Conservation (phyloP, 1,139 yeast species). For the Magnusiomyces suaveolens region DNA sequence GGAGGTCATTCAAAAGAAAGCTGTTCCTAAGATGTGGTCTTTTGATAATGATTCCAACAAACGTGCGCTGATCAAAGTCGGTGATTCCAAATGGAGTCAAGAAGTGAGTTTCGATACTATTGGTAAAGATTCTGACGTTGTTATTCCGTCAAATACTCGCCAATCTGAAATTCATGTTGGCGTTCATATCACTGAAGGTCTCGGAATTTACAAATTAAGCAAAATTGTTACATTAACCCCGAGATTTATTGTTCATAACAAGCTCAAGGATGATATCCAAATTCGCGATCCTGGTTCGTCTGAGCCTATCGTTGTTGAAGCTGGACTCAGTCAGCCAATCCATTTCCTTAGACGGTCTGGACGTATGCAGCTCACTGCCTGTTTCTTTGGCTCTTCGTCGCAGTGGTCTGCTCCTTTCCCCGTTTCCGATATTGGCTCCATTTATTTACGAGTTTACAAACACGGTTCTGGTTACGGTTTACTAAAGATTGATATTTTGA, state of each 20-base stretch:
- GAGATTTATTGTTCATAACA: constrained; percentile 64
- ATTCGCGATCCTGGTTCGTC: constrained; percentile 52
- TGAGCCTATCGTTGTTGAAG: constrained; percentile 31
- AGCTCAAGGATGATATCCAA: constrained; percentile 46
- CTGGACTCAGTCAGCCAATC: constrained; percentile 51
- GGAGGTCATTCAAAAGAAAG: constrained; percentile 25
- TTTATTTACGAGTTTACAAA: constrained; percentile 59
- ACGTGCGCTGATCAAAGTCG: constrained; percentile 60
- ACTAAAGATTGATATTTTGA: constrained; percentile 58
- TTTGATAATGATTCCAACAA: constrained; percentile 56
- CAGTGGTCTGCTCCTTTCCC: constrained; percentile 86
- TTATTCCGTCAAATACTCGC: constrained; percentile 47
- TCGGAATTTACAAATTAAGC: constrained; percentile 68
- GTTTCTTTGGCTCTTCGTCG: constrained; percentile 43
- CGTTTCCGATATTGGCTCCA: constrained; percentile 74
- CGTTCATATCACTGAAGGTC: constrained; percentile 69
- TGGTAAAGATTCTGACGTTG: constrained; percentile 68
- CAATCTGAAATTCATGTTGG: constrained; percentile 60
- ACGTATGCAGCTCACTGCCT: constrained; percentile 47
- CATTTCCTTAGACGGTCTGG: constrained; percentile 46
- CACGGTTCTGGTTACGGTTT: constrained; percentile 58
- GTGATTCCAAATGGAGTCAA: constrained; percentile 64
- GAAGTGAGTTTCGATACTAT: constrained; percentile 83
- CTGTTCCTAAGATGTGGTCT: constrained; percentile 75
- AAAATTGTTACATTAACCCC: constrained; percentile 78